Conservation (phyloP, 305 asterid genomes). For the Fraxinus dipetala region DNA sequence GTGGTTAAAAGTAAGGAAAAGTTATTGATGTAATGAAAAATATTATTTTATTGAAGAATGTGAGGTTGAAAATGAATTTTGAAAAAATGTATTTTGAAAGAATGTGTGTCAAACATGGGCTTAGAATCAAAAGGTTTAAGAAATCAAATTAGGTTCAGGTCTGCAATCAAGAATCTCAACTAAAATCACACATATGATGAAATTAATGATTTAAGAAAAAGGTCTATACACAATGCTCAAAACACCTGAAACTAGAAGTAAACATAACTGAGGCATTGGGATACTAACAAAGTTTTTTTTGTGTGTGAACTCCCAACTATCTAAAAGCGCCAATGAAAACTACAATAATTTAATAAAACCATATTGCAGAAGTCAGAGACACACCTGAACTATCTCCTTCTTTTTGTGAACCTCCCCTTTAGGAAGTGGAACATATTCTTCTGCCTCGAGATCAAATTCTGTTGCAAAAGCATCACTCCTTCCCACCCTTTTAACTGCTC, state of each 20-base stretch:
- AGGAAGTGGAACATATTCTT: conserved; percentile 63
- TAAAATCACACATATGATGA: not conserved
- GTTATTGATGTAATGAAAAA: too few species aligned
- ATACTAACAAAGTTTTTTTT: not conserved
- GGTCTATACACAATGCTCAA: conserved; percentile 1
- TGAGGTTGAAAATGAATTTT: too few species aligned
- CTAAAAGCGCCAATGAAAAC: not conserved
- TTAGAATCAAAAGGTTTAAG: not conserved
- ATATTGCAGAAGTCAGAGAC: not conserved
- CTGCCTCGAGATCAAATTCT: conserved; percentile 73
- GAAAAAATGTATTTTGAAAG: too few species aligned
- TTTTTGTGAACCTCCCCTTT: conserved; percentile 59
- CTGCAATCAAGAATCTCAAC: not conserved
- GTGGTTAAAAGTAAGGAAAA: too few species aligned
- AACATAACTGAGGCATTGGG: not conserved
- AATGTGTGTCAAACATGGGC: too few species aligned
- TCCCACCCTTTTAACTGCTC: conserved; percentile 99
- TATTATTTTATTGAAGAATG: too few species aligned
- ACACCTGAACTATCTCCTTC: conserved; percentile 55
- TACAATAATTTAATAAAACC: conserved; percentile 3
- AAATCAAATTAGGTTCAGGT: not conserved
- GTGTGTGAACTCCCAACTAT: not conserved
- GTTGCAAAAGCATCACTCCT: conserved; percentile 98
- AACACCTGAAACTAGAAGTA: conserved; percentile 1
- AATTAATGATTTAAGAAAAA: not conserved